Percentiles rank a stretch among this genome's conserved stretches.
phyloP scores from a whole-genome alignment of 176 grass and related monocot species.

The Oryza punctata region DNA sequence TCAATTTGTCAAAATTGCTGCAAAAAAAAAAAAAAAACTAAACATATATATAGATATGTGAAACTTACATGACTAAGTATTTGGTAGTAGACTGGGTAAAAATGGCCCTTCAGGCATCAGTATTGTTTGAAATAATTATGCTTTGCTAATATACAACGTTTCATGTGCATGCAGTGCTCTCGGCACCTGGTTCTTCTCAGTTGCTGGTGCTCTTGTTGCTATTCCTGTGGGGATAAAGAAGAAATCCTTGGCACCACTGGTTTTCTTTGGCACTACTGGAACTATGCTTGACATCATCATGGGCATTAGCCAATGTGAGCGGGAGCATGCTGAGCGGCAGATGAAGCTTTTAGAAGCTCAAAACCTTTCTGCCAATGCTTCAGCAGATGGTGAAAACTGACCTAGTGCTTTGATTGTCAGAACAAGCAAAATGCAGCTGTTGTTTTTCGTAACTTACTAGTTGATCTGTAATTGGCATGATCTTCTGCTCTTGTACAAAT shows the following conservation, averaged over 20 bases:
- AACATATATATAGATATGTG: background rate
- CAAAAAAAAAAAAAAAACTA: background rate
- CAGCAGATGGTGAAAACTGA: conserved; percentile 39
- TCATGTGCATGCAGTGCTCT: conserved; percentile 69
- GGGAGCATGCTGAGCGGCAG: conserved; percentile 85
- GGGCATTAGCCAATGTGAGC: conserved; percentile 88
- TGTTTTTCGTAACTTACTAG: background rate
- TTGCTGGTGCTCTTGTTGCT: conserved; percentile 80
- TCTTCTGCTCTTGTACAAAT: background rate
- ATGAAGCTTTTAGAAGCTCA: conserved; percentile 84
- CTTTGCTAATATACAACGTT: background rate
- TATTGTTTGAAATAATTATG: conserved; percentile 2
- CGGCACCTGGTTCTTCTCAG: conserved; percentile 94
- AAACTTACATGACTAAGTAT: background rate
- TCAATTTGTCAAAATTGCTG: conserved; percentile 1
- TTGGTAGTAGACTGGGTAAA: background rate
- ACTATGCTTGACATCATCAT: conserved; percentile 98
- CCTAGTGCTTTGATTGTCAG: background rate
- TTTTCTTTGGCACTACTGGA: conserved; percentile 91
- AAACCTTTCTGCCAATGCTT: conserved; percentile 42
- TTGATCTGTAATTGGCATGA: background rate
- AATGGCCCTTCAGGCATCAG: background rate
- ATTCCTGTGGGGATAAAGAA: conserved; percentile 93
- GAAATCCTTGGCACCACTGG: conserved; percentile 83
- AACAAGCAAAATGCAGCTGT: background rate